Evolutionary conservation across 1,139 yeast species (phyloP).

Genomic region (Blastobotrys buckinghamii): DNA sequence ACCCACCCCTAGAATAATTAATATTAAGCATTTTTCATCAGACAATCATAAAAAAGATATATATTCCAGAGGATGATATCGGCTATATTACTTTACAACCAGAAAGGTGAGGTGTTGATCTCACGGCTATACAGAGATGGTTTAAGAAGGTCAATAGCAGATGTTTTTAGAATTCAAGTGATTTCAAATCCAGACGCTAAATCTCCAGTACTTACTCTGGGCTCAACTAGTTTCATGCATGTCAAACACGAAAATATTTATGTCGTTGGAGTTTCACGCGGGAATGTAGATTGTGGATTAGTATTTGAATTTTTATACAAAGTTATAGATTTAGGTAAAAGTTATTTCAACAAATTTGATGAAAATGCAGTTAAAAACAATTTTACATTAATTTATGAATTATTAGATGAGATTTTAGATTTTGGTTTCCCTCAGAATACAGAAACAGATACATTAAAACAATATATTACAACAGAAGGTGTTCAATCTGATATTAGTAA

Average conservation of each 20-base stretch:
- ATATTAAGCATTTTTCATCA: not conserved
- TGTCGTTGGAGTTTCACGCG: constrained; percentile 81
- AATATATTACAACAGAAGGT: constrained; percentile 35
- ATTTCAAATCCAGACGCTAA: constrained; percentile 49
- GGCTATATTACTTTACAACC: constrained; percentile 70
- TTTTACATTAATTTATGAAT: constrained; percentile 64
- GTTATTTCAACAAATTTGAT: constrained; percentile 38
- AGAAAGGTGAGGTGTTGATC: constrained; percentile 80
- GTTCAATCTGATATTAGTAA: constrained; percentile 17
- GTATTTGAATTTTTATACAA: constrained; percentile 74
- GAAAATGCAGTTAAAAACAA: constrained; percentile 50
- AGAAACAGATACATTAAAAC: constrained; percentile 46
- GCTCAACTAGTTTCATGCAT: constrained; percentile 87
- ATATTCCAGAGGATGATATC: constrained; percentile 69
- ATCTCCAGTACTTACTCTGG: constrained; percentile 75
- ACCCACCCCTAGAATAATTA: not conserved
- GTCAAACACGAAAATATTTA: constrained; percentile 65
- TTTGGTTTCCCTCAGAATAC: constrained; percentile 79
- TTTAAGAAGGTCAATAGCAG: constrained; percentile 67
- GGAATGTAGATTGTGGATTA: constrained; percentile 78
- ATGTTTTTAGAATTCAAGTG: constrained; percentile 86
- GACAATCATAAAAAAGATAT: not conserved
- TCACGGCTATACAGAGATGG: constrained; percentile 70
- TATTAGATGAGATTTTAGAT: constrained; percentile 71
- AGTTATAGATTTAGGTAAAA: constrained; percentile 41